A percentile compares a stretch with the other conserved stretches of the same genome.
Conservation (phyloP, 139 green algal genomes). For the Parachlorella kessleri region DNA sequence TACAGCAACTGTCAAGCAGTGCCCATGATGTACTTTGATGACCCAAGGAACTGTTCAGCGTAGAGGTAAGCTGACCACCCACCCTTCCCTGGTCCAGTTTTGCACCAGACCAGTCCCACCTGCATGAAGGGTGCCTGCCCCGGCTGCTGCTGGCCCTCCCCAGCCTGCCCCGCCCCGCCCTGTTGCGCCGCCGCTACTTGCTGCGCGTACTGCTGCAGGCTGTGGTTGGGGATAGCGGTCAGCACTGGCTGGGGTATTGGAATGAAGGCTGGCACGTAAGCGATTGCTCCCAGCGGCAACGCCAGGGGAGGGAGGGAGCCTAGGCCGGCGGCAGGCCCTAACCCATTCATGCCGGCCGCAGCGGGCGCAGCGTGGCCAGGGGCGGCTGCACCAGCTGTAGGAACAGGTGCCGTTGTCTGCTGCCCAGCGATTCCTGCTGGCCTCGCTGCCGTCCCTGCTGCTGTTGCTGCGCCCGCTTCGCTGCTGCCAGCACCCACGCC, state of each 20-base stretch:
- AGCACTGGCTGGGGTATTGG: conserved; percentile 33
- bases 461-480: background rate
- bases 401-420: background rate
- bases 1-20: too few relatives aligned
- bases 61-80: conserved; percentile 10
- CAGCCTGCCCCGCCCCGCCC: conserved; percentile 3
- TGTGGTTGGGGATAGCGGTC: background rate
- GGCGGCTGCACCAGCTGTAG: background rate
- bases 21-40: conserved; percentile 2
- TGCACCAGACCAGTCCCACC: too few relatives aligned
- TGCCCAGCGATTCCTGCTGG: background rate
- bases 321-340: too few relatives aligned
- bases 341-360: background rate
- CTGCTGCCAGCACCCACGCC: background rate
- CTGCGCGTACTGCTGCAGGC: conserved; percentile 20
- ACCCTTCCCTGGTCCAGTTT: too few relatives aligned
- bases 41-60: background rate
- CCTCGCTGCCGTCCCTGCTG: background rate
- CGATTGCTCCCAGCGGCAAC: too few relatives aligned
- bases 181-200: conserved; percentile 7
- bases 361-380: background rate
- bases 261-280: conserved; percentile 32
- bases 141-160: conserved; percentile 3
- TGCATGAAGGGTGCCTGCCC: conserved; percentile 12
- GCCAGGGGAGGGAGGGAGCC: too few relatives aligned